A percentile compares a stretch with the other conserved stretches of the same genome.
Conservation (phyloP, 371 early-diverging fungal species). For the Catenaria anguillulae region DNA sequence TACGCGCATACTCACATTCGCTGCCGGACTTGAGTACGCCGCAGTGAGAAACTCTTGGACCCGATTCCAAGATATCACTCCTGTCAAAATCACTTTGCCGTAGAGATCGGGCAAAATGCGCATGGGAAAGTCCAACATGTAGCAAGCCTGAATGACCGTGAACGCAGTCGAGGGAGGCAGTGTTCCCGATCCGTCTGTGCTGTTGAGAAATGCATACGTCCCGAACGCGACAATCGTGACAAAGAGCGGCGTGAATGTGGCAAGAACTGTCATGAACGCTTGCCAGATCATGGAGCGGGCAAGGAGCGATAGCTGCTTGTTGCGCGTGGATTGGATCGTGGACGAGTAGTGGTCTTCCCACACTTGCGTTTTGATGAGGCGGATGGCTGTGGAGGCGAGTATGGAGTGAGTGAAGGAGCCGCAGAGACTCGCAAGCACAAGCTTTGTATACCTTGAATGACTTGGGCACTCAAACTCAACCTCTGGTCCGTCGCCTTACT, state of each 20-base stretch:
- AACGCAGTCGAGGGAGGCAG: not conserved
- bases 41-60: slow-evolving; percentile 24
- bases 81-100: slow-evolving; percentile 20
- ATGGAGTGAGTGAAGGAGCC: too few species aligned
- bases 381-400: slow-evolving; percentile 26
- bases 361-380: slow-evolving; percentile 27
- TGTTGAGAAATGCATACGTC: slow-evolving; percentile 12
- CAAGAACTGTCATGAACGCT: not conserved
- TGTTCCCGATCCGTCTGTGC: not conserved
- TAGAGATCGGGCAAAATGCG: slow-evolving; percentile 11
- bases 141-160: slow-evolving; percentile 12
- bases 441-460: too few species aligned
- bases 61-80: slow-evolving; percentile 24
- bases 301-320: slow-evolving; percentile 29
- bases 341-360: slow-evolving; percentile 29
- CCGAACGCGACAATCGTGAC: not conserved
- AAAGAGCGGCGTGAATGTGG: not conserved
- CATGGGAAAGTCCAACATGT: slow-evolving; percentile 33
- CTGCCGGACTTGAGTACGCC: slow-evolving; percentile 20
- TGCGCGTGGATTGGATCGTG: slow-evolving; percentile 32
- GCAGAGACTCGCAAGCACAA: too few species aligned
- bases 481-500: slow-evolving; percentile 17
- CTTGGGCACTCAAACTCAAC: not conserved
- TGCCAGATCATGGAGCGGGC: not conserved
- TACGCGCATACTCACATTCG: slow-evolving; percentile 18